Evolutionary conservation across 495 filamentous ascomycete species (phyloP).

Genomic region (Cercophora sp.): DNA sequence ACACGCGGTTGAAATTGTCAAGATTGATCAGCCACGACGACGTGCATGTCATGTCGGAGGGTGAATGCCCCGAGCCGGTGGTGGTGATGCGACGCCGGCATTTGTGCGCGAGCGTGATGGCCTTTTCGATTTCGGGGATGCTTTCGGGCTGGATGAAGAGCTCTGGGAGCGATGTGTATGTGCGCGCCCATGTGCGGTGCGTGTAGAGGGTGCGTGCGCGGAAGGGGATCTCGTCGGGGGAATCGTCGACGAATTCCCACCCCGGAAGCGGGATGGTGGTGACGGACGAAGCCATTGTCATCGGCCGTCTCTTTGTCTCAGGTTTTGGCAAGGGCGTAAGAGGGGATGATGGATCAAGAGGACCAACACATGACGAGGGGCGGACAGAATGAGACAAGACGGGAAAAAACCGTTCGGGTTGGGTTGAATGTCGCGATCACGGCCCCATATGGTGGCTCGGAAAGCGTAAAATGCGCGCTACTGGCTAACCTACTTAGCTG

Average conservation of each 20-base stretch:
- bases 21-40: constrained; percentile 94
- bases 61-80: constrained; percentile 85
- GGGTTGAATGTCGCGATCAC: too few relatives aligned
- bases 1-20: constrained; percentile 70
- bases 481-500: too few relatives aligned
- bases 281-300: constrained; percentile 1
- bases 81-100: constrained; percentile 76
- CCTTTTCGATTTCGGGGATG: constrained; percentile 74
- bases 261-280: constrained; percentile 19
- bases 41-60: constrained; percentile 88
- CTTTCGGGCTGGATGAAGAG: constrained; percentile 81
- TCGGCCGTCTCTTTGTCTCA: neutral
- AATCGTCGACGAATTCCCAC: constrained; percentile 17
- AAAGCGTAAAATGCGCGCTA: too few relatives aligned
- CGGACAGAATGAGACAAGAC: neutral
- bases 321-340: neutral
- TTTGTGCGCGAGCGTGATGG: constrained; percentile 73
- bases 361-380: neutral
- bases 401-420: too few relatives aligned
- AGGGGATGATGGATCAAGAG: neutral
- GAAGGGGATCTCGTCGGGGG: constrained; percentile 61
- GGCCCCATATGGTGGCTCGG: too few relatives aligned
- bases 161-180: constrained; percentile 81
- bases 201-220: constrained; percentile 63
- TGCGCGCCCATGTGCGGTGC: constrained; percentile 96